phyloP scores from a whole-genome alignment of 805 yeast genomes.

The Zygosaccharomyces rouxii region DNA sequence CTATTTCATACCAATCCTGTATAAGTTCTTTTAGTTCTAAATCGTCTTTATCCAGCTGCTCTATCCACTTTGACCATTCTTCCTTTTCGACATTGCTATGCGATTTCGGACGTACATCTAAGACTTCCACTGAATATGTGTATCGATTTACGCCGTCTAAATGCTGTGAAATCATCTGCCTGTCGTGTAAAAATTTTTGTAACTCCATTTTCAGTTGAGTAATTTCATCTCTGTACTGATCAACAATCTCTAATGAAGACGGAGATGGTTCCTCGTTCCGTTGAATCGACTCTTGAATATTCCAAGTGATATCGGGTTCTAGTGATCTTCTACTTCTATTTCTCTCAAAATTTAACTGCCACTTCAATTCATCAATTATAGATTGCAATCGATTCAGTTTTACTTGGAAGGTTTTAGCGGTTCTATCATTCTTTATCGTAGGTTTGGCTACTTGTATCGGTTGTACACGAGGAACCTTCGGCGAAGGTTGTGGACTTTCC shows the following conservation, averaged over 20 bases:
- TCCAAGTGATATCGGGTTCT: conserved; percentile 1
- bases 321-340: conserved; percentile 2
- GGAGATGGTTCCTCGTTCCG: neutral
- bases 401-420: conserved; percentile 12
- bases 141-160: conserved; percentile 13
- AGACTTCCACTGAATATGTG: conserved; percentile 13
- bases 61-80: conserved; percentile 1
- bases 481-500: neutral
- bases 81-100: conserved; percentile 1
- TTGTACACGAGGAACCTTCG: neutral
- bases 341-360: conserved; percentile 7
- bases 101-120: conserved; percentile 10
- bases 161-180: conserved; percentile 1
- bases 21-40: conserved; percentile 15
- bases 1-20: conserved; percentile 21
- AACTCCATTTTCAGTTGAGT: neutral
- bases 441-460: conserved; percentile 1
- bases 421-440: neutral
- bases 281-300: conserved; percentile 1
- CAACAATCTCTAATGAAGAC: neutral
- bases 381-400: conserved; percentile 14
- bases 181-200: neutral
- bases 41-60: neutral
- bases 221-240: conserved; percentile 8
- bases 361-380: conserved; percentile 14